A percentile compares a stretch with the other conserved stretches of the same genome.
Evolutionary conservation across 2,329 filamentous ascomycete genomes (phyloP).

Genomic region (Aspergillus tubingensis): DNA sequence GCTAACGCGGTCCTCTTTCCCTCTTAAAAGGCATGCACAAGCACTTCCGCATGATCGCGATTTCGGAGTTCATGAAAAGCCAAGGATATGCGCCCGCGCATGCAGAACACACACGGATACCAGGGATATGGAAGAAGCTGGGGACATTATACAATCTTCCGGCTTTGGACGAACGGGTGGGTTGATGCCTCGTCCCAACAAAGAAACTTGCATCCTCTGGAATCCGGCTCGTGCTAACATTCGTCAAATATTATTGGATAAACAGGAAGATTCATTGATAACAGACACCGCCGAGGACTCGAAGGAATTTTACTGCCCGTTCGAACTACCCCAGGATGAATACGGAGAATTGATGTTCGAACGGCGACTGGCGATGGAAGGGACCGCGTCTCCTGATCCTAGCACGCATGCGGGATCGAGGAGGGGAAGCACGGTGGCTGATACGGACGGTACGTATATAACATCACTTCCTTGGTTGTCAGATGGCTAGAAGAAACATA

Average conservation of each 20-base stretch:
- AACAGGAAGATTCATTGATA: slow-evolving; percentile 56
- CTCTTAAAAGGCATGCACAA: slow-evolving; percentile 72
- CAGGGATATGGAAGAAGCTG: slow-evolving; percentile 89
- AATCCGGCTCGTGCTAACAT: not conserved
- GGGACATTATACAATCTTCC: slow-evolving; percentile 80
- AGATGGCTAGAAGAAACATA: not conserved
- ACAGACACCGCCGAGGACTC: slow-evolving; percentile 60
- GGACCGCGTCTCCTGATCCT: slow-evolving; percentile 44
- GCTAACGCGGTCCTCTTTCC: slow-evolving; percentile 13
- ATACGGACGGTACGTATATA: slow-evolving; percentile 48
- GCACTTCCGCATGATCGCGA: slow-evolving; percentile 87
- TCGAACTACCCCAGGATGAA: slow-evolving; percentile 60
- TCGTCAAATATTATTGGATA: slow-evolving; percentile 20
- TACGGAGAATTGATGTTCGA: slow-evolving; percentile 53
- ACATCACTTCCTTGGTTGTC: too few species aligned
- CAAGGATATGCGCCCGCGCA: slow-evolving; percentile 72
- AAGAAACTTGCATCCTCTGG: not conserved
- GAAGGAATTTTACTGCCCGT: slow-evolving; percentile 65
- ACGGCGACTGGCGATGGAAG: slow-evolving; percentile 46
- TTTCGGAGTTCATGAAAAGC: slow-evolving; percentile 76
- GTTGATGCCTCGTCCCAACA: slow-evolving; percentile 28
- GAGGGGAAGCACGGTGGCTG: slow-evolving; percentile 48
- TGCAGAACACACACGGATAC: slow-evolving; percentile 77
- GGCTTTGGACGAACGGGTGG: slow-evolving; percentile 81
- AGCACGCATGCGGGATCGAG: slow-evolving; percentile 40